These are phyloP conservation scores for Suhomyces yuchorum DNA, from an alignment of 1,139 yeast species.

Conservation along the genomic window DNA sequence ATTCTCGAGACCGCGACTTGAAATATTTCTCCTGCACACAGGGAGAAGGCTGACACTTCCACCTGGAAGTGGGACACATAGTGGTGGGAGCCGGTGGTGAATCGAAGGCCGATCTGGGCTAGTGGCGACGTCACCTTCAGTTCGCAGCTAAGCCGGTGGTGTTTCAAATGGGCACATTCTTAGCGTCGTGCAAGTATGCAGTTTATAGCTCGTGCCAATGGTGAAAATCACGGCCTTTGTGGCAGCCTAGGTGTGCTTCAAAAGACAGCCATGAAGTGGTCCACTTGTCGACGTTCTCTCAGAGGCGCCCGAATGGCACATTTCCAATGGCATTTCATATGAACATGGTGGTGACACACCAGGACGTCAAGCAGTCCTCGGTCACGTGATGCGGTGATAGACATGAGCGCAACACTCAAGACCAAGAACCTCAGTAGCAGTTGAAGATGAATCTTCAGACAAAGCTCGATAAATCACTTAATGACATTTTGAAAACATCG, in stretches of 20 bases:
- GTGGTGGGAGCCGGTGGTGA: not conserved
- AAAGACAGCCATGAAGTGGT: too few species aligned
- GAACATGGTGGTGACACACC: not conserved
- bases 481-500: conserved; percentile 45
- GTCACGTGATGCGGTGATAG: not conserved
- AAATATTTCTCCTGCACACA: not conserved
- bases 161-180: not conserved
- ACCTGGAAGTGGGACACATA: not conserved
- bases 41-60: not conserved
- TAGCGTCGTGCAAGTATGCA: not conserved
- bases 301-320: too few species aligned
- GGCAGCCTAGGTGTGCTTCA: too few species aligned
- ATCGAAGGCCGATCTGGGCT: not conserved
- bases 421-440: not conserved
- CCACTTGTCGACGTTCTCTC: too few species aligned
- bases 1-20: conserved; percentile 8
- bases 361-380: not conserved
- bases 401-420: not conserved
- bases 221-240: too few species aligned
- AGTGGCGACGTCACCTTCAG: not conserved
- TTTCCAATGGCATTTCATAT: not conserved
- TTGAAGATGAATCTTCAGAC: conserved; percentile 42
- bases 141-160: not conserved
- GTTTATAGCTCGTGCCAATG: too few species aligned
- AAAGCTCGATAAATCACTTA: conserved; percentile 42